These are phyloP conservation scores for Coccomyxa subellipsoidea DNA, from an alignment of 163 green algal species.

Conservation along the genomic window DNA sequence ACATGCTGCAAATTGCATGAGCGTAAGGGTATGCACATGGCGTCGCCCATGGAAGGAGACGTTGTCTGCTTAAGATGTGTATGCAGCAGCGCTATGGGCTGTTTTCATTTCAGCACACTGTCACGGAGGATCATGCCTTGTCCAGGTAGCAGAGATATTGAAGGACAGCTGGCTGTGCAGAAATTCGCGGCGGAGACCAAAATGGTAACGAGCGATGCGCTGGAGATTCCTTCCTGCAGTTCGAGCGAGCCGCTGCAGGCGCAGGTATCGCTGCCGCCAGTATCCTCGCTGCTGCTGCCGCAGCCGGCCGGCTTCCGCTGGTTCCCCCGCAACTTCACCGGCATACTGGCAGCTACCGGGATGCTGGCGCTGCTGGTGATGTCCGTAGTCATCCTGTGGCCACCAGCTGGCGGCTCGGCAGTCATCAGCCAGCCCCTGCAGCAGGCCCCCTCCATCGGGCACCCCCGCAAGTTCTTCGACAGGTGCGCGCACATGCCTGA, in stretches of 20 bases:
- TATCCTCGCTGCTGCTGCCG: not conserved
- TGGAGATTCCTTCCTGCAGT: not conserved
- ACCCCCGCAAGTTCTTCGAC: not conserved
- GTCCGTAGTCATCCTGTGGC: not conserved
- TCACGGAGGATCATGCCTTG: too few species aligned
- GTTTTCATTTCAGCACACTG: too few species aligned
- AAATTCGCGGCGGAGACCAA: not conserved
- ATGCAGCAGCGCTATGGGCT: too few species aligned
- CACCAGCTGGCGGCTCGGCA: not conserved
- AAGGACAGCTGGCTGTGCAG: not conserved
- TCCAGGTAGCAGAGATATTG: too few species aligned
- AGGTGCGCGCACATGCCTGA: not conserved
- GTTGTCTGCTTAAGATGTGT: too few species aligned
- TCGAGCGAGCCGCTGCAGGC: not conserved
- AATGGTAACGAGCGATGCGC: not conserved
- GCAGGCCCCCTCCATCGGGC: not conserved
- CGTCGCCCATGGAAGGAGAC: too few species aligned
- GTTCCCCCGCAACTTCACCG: not conserved
- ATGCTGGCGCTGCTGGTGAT: conserved; percentile 5
- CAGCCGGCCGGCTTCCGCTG: not conserved
- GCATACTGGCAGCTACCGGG: not conserved
- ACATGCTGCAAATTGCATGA: too few species aligned
- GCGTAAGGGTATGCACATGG: not conserved
- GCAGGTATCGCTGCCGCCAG: not conserved
- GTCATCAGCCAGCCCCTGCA: not conserved